Percentiles rank a stretch among this genome's conserved stretches.
These are phyloP conservation scores for Turnera subulata DNA, from an alignment of 345 rosid species.

Conservation along the genomic window DNA sequence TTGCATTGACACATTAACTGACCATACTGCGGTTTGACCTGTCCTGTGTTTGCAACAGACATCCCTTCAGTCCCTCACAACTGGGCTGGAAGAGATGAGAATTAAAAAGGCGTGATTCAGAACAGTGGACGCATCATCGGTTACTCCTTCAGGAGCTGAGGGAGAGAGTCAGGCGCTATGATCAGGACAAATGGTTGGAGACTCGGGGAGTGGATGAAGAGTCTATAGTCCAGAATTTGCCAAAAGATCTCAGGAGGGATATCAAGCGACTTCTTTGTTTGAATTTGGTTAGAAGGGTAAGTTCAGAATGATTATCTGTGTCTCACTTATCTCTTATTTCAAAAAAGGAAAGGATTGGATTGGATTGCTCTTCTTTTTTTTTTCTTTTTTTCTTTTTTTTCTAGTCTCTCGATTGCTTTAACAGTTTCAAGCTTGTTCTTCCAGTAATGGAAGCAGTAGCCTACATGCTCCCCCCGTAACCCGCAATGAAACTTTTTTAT, in stretches of 20 bases:
- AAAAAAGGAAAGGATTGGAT: no score
- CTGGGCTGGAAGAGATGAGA: slow-evolving; percentile 92
- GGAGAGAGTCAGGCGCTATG: slow-evolving; percentile 63
- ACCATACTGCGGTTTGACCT: no score
- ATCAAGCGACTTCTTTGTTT: slow-evolving; percentile 85
- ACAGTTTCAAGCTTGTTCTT: no score
- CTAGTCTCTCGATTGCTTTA: no score
- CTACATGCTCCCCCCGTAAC: no score
- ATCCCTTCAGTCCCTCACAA: slow-evolving; percentile 68
- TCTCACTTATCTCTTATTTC: no score
- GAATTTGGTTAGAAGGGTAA: slow-evolving; percentile 79
- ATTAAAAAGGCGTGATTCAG: slow-evolving; percentile 87
- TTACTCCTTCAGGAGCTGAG: slow-evolving; percentile 69
- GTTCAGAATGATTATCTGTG: no score
- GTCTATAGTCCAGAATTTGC: slow-evolving; percentile 63
- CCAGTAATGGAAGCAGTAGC: no score
- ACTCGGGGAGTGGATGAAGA: slow-evolving; percentile 79
- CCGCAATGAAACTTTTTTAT: no score
- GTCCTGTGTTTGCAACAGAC: slow-evolving; percentile 52
- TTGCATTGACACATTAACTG: no score
- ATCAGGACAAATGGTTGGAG: slow-evolving; percentile 76
- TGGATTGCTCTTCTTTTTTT: no score
- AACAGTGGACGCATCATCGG: slow-evolving; percentile 94
- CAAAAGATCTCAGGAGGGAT: slow-evolving; percentile 83
- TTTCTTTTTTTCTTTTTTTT: no score